Evolutionary conservation across 225 moss, liverwort and hornwort genomes (phyloP).

Genomic region (Antitrichia curtipendula): DNA sequence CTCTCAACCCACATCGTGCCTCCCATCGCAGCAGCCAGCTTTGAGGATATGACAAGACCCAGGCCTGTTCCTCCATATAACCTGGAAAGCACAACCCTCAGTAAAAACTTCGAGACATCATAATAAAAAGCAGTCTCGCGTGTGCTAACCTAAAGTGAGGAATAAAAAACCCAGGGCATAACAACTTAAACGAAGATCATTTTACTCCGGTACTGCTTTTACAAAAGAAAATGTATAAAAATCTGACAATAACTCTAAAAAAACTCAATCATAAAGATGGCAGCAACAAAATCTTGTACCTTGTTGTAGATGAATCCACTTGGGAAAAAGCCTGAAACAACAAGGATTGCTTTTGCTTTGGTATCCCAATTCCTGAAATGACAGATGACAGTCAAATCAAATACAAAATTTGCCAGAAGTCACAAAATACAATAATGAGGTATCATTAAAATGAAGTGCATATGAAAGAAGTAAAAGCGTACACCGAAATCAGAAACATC

Average conservation of each 20-base stretch:
- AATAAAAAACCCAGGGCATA: neutral
- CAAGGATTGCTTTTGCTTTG: constrained; percentile 50
- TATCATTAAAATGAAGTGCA: neutral
- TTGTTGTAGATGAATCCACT: constrained; percentile 51
- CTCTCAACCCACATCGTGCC: constrained; percentile 62
- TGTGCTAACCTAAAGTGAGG: neutral
- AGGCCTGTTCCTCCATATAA: constrained; percentile 55
- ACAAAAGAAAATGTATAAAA: neutral
- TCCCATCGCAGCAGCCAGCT: constrained; percentile 50
- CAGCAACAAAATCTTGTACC: constrained; percentile 8
- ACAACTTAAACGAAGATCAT: neutral
- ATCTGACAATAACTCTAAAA: neutral
- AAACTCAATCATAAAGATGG: neutral
- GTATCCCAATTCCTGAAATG: constrained; percentile 46
- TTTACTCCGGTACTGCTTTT: neutral
- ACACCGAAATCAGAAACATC: neutral
- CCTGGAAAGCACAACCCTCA: constrained; percentile 2
- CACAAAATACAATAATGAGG: neutral
- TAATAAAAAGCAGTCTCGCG: neutral
- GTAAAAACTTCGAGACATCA: neutral
- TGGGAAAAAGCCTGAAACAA: constrained; percentile 54
- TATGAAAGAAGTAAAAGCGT: neutral
- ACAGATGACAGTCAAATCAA: neutral
- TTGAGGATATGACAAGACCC: constrained; percentile 52
- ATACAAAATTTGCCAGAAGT: neutral